phyloP scores from a whole-genome alignment of 2,329 filamentous ascomycete species.

The Trematosphaeria pertusa region DNA sequence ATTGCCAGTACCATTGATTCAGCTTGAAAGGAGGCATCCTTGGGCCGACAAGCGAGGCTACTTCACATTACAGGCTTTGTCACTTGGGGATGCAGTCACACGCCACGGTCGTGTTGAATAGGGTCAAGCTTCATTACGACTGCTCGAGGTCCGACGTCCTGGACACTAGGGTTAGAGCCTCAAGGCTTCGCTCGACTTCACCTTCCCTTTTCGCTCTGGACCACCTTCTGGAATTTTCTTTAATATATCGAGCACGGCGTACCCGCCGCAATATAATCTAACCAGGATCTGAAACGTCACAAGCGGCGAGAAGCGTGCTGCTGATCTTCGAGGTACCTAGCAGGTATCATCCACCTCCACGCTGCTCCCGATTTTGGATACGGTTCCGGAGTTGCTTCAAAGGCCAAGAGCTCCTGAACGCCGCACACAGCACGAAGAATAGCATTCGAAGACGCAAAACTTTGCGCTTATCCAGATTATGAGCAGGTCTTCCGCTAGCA shows the following conservation, averaged over 20 bases:
- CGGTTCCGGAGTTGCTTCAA: too few species aligned
- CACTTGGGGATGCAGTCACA: too few species aligned
- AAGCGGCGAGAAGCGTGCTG: constrained; percentile 4
- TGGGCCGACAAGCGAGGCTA: too few species aligned
- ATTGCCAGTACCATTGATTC: constrained; percentile 1
- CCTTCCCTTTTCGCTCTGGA: constrained; percentile 23
- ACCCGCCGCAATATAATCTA: constrained; percentile 24
- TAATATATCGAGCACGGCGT: constrained; percentile 11
- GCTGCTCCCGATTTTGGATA: too few species aligned
- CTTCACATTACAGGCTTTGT: too few species aligned
- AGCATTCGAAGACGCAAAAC: too few species aligned
- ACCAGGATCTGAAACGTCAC: constrained; percentile 28
- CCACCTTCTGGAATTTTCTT: constrained; percentile 32
- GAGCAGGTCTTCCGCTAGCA: too few species aligned
- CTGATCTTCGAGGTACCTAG: constrained; percentile 1
- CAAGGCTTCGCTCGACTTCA: constrained; percentile 27
- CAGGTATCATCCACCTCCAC: too few species aligned
- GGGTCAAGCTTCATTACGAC: constrained; percentile 4
- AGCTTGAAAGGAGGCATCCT: too few species aligned
- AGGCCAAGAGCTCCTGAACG: too few species aligned
- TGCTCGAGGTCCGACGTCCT: constrained; percentile 14
- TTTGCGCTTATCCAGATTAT: too few species aligned
- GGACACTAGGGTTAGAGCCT: constrained; percentile 24
- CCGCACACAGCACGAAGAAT: too few species aligned
- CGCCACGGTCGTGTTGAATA: not conserved